Base-by-base conservation (phyloP, 495 filamentous ascomycete genomes). In the Paragyromitra xinjiangensis region DNA sequence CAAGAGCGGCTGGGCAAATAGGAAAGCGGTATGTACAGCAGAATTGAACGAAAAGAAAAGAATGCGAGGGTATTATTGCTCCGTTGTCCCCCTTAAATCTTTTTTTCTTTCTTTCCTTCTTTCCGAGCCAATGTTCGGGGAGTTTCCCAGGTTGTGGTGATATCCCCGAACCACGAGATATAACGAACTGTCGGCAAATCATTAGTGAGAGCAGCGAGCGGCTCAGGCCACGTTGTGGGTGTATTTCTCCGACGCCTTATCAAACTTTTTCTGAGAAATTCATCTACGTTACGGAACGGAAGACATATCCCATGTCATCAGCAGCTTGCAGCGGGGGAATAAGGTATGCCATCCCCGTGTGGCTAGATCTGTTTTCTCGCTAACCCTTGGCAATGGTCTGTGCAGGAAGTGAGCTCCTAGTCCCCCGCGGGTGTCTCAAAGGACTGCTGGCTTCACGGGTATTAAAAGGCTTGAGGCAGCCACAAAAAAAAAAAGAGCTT, bases 401-500 rank as follows among this genome's bases (percentile, higher is more conserved):
- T 77, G 69, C 74, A 77, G 73, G 73, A 66, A 58, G 73, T 26
- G 73, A 71, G 68, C 68, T 77, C 62, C 74, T 6, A 66, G 44
- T 73, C 74, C 74, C 29, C 74, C 69, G 69, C 69, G 55, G 69
- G 70, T 71, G 68, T 71, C 74, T 77, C 58, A 73, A 61, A 73
- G 58, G 69, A 69, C 40, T 77, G 42, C 40, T 77, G 42, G 40
- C 61, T 61, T 77, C 74, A 63, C 74, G 58, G 61, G 69, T 77
- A 77, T 77, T 77, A 77, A 77, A 77, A 77, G 68, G 74, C 74
- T 76, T 77, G 74, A 77, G 74, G 74, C 61, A 77, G 74, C 74
- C 74, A 77, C 69, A 65, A 63, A 75, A 75, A 75, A 75, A 75
- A 75, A 77, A 77, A 61, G 74, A 77, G 74, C 51, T 73, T 64